Conservation (phyloP, 805 yeast genomes). For the Teunomyces stri region DNA sequence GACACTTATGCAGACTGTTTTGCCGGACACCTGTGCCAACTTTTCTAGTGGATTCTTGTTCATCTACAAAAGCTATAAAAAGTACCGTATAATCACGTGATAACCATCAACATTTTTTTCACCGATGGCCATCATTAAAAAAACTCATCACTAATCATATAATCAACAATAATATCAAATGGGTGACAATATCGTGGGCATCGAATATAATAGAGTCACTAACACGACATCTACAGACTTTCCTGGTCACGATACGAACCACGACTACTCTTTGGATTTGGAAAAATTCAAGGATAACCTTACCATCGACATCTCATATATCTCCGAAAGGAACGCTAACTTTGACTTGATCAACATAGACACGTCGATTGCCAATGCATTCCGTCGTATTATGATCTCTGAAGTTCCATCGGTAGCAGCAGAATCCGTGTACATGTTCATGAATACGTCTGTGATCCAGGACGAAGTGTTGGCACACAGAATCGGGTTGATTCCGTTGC, state of each 20-base stretch:
- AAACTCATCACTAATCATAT: constrained; percentile 2
- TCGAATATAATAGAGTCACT: constrained; percentile 87
- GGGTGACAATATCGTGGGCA: constrained; percentile 63
- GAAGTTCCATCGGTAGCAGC: constrained; percentile 97
- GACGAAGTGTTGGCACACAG: constrained; percentile 97
- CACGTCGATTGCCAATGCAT: constrained; percentile 92
- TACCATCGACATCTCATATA: constrained; percentile 63
- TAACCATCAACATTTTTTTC: not conserved
- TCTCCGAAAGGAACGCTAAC: constrained; percentile 69
- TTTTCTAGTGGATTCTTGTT: too few species aligned
- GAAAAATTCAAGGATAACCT: constrained; percentile 71
- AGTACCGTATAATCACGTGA: not conserved
- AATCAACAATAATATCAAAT: constrained; percentile 10
- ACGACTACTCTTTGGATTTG: constrained; percentile 76
- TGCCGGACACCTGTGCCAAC: too few species aligned
- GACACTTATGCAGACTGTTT: too few species aligned
- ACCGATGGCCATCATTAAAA: constrained; percentile 5
- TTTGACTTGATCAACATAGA: constrained; percentile 86
- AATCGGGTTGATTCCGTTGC: constrained; percentile 87
- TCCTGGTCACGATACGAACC: constrained; percentile 75
- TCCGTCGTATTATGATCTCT: constrained; percentile 93
- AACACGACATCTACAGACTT: constrained; percentile 87
- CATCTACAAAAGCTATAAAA: too few species aligned
- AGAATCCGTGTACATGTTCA: constrained; percentile 84
- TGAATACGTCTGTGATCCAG: constrained; percentile 94